These are phyloP conservation scores for Cucurbitaria berberidis DNA, from an alignment of 2,329 filamentous ascomycete species.

Conservation along the genomic window DNA sequence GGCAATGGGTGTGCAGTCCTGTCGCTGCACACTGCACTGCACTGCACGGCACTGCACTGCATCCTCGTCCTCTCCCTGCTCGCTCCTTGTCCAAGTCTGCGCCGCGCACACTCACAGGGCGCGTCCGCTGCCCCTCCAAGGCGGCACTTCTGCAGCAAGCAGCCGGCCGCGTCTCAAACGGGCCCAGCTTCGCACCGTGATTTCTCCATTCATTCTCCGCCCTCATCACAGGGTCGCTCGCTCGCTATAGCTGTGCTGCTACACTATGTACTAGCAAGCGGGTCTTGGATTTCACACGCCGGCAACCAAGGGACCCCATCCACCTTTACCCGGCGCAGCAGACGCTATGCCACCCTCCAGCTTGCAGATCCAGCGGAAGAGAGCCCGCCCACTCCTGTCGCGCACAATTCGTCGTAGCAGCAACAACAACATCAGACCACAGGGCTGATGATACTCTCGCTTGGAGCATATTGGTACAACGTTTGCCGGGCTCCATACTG, in stretches of 20 bases:
- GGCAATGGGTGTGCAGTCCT: slow-evolving; percentile 18
- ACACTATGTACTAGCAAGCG: too few relatives aligned
- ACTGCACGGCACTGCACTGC: background rate
- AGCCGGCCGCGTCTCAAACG: slow-evolving; percentile 17
- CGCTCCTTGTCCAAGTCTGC: slow-evolving; percentile 9
- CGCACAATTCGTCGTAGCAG: slow-evolving; percentile 15
- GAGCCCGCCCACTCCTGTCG: slow-evolving; percentile 35
- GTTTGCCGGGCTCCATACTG: slow-evolving; percentile 10
- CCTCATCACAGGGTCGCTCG: slow-evolving; percentile 15
- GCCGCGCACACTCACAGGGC: slow-evolving; percentile 14
- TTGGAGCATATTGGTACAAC: slow-evolving; percentile 15
- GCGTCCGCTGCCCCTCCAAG: background rate
- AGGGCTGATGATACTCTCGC: slow-evolving; percentile 23
- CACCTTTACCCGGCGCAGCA: slow-evolving; percentile 34
- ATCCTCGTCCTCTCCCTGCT: slow-evolving; percentile 12
- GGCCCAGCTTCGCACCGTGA: slow-evolving; percentile 2
- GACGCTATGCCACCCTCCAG: slow-evolving; percentile 30
- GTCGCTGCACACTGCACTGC: too few relatives aligned
- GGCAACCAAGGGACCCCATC: background rate
- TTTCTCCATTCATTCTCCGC: slow-evolving; percentile 11
- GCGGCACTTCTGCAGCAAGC: slow-evolving; percentile 26
- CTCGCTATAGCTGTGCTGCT: background rate
- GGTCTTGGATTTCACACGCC: background rate
- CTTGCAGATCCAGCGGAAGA: slow-evolving; percentile 38
- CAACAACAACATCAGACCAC: slow-evolving; percentile 26